Conservation (phyloP, 495 filamentous ascomycete genomes). For the Delitschia confertaspora region DNA sequence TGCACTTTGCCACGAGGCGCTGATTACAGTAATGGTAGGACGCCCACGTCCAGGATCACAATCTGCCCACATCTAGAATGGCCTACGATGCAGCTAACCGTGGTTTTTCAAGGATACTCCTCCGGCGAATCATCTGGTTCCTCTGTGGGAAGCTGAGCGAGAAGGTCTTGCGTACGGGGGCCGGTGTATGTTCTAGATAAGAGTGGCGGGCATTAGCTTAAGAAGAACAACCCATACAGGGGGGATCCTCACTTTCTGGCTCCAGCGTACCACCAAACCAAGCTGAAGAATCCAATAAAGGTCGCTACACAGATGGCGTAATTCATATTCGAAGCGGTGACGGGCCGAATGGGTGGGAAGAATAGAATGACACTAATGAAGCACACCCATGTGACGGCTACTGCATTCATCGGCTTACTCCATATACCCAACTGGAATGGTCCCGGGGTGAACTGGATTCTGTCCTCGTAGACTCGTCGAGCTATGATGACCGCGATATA, state of each 20-base stretch:
- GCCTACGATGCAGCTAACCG: too few relatives aligned
- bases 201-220: neutral
- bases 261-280: slow-evolving; percentile 58
- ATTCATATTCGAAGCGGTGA: slow-evolving; percentile 62
- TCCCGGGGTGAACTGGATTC: slow-evolving; percentile 53
- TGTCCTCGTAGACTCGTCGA: slow-evolving; percentile 49
- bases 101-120: too few relatives aligned
- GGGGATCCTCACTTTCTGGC: slow-evolving; percentile 45
- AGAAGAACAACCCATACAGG: too few relatives aligned
- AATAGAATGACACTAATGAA: slow-evolving; percentile 62
- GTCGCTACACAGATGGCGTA: slow-evolving; percentile 59
- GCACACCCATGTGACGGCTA: slow-evolving; percentile 55
- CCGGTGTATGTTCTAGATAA: slow-evolving; percentile 27
- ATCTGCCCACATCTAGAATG: too few relatives aligned
- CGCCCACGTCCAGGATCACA: too few relatives aligned
- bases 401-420: slow-evolving; percentile 49
- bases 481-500: slow-evolving; percentile 63
- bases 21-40: too few relatives aligned
- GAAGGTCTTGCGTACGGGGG: slow-evolving; percentile 26
- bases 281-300: slow-evolving; percentile 52
- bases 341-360: slow-evolving; percentile 53
- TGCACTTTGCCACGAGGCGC: too few relatives aligned
- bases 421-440: slow-evolving; percentile 57
- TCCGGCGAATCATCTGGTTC: slow-evolving; percentile 31
- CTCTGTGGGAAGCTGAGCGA: slow-evolving; percentile 27